Percentiles rank a stretch among this genome's conserved stretches.
Conservation (phyloP, 306 rosid species). For the Hippophae gyantsensis region DNA sequence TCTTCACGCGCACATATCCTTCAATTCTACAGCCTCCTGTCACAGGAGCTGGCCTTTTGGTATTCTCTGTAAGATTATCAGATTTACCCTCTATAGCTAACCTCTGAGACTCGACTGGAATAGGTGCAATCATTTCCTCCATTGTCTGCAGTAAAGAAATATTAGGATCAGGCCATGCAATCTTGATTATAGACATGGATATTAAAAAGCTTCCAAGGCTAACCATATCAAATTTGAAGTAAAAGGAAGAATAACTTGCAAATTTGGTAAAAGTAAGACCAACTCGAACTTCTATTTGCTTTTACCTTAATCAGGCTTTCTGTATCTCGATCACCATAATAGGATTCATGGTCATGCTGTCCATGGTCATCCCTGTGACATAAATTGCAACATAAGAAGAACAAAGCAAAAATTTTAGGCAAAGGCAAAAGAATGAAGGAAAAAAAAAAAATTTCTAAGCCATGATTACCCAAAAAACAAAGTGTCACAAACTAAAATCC, state of each 20-base stretch:
- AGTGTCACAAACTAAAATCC: no score
- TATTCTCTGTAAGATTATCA: constrained; percentile 29
- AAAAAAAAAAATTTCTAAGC: background rate
- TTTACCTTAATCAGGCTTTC: constrained; percentile 82
- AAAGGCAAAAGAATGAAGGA: background rate
- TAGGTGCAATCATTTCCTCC: constrained; percentile 59
- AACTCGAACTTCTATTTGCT: constrained; percentile 12
- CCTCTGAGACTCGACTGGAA: constrained; percentile 44
- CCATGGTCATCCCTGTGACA: constrained; percentile 75
- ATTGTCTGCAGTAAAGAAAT: constrained; percentile 43
- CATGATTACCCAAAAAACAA: background rate
- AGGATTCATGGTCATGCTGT: constrained; percentile 93
- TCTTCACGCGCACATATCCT: constrained; percentile 90
- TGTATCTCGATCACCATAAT: constrained; percentile 90
- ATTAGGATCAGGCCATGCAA: constrained; percentile 20
- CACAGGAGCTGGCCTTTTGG: constrained; percentile 85
- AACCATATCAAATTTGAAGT: constrained; percentile 1
- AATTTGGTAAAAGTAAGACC: constrained; percentile 12
- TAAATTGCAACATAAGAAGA: constrained; percentile 13
- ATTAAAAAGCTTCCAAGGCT: constrained; percentile 8
- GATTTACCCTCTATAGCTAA: constrained; percentile 58
- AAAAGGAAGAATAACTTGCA: background rate
- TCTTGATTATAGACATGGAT: constrained; percentile 12
- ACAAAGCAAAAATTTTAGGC: background rate
- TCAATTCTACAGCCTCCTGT: constrained; percentile 89